Evolutionary conservation across 1,139 yeast species (phyloP).

Genomic region (Pichia cactophila): DNA sequence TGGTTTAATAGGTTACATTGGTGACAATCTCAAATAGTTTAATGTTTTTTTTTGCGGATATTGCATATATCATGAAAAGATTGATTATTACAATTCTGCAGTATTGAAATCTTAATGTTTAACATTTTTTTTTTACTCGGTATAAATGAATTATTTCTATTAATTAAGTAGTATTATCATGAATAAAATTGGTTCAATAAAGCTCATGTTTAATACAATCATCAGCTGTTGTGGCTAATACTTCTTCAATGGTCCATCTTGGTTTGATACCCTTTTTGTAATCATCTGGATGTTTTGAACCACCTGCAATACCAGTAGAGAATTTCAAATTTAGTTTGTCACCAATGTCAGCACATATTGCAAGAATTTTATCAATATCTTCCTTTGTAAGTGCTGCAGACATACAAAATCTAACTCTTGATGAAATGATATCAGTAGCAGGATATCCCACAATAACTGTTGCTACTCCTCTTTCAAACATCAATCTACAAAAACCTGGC

Average conservation of each 20-base stretch:
- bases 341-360: conserved; percentile 72
- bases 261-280: conserved; percentile 49
- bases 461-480: conserved; percentile 75
- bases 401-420: conserved; percentile 89
- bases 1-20: conserved; percentile 42
- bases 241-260: conserved; percentile 73
- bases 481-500: conserved; percentile 84
- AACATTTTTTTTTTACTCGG: not conserved
- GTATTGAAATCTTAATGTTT: not conserved
- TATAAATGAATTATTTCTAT: not conserved
- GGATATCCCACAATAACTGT: conserved; percentile 97
- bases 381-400: conserved; percentile 88
- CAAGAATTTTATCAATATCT: conserved; percentile 77
- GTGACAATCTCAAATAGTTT: conserved; percentile 31
- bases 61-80: no score
- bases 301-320: conserved; percentile 72
- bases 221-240: conserved; percentile 60
- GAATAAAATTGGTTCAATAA: conserved; percentile 22
- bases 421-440: conserved; percentile 86
- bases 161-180: not conserved
- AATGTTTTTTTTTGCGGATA: not conserved
- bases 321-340: conserved; percentile 68
- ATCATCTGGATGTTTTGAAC: conserved; percentile 43
- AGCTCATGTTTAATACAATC: conserved; percentile 44
- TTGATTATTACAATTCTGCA: no score